Base-by-base conservation (phyloP, 164 flowering plant genomes). In the Pachysandra terminalis region DNA sequence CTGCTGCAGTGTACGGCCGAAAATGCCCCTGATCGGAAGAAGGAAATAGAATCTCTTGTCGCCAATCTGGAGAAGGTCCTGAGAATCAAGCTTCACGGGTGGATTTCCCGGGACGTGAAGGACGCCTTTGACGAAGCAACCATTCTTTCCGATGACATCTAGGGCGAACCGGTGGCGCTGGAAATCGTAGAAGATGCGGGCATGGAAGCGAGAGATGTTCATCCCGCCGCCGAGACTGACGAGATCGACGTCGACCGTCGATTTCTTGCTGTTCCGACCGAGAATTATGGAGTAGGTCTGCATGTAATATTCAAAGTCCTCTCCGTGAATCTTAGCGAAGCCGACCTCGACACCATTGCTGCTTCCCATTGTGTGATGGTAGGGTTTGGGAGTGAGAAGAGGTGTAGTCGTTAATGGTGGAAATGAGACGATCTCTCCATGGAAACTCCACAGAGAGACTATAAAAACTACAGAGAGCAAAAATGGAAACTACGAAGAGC, bases 191-290 rank as follows among this genome's bases (percentile, higher is more conserved):
- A 89, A 92, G 74, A 95, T 95, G 65, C 99, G 96, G 19, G 99
- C 99, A 76, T 95, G 99, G 85, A 87, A 89, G 75, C 99, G 93
- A 56, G 98, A 92, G 68, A 95, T 95, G 95, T 93, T 95, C 99
- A 95, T 92, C 15, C 99, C 99, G 24, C 98, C 99, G 63, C 97
- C 98, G 63, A 92, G 91, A 76, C 84, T 80, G 48, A 98, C 73
- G 62, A 95, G 86, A 67, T 95, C 99, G 57, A 95, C 97, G 68
- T 95, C 99, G 51, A 95, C 98, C 27, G 86, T 78, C 1, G 95
- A 87, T 68, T 93, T 92, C 80, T 93, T 96, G 67, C 85, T 80
- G 78, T 90, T 90, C 15, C 99, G 87, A 56, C 98, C 99, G 7
- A 96, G 86, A 67, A 90, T 75, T 17, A 96, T 93, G 55, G 99